Percentiles rank a stretch among this genome's conserved stretches.
Evolutionary conservation across 176 grass and related monocot species (phyloP).

Genomic region (Saccharum spontaneum): DNA sequence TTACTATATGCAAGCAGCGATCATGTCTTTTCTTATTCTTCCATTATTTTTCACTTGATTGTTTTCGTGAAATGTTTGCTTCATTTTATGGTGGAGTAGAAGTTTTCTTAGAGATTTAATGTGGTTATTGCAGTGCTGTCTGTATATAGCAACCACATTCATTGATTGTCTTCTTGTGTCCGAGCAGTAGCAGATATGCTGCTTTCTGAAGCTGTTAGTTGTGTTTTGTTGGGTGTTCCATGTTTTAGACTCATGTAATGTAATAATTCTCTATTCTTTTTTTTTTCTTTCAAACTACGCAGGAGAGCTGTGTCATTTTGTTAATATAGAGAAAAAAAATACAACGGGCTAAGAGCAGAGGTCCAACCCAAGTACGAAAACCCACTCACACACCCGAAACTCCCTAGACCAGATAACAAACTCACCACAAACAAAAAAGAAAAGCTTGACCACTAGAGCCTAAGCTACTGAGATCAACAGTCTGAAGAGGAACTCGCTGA

Average conservation of each 20-base stretch:
- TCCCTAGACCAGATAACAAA: background rate
- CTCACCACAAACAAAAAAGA: background rate
- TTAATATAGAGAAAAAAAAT: background rate
- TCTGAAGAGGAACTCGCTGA: background rate
- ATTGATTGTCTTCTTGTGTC: constrained; percentile 1
- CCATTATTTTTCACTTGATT: background rate
- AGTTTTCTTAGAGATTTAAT: constrained; percentile 12
- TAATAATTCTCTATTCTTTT: background rate
- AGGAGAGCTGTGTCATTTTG: background rate
- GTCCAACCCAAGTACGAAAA: background rate
- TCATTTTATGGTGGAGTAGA: background rate
- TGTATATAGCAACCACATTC: constrained; percentile 8
- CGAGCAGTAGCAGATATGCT: constrained; percentile 12
- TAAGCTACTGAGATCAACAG: background rate
- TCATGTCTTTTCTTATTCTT: background rate
- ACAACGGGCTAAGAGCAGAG: background rate
- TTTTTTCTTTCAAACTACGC: background rate
- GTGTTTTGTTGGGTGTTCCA: constrained; percentile 12
- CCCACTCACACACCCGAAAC: background rate
- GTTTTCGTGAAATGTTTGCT: background rate
- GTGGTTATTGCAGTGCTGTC: background rate
- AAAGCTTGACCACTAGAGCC: background rate
- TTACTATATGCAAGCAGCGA: background rate
- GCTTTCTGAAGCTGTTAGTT: background rate
- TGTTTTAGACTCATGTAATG: background rate